These are phyloP conservation scores for Claviceps sorghi DNA, from an alignment of 2,329 filamentous ascomycete genomes.

Conservation along the genomic window DNA sequence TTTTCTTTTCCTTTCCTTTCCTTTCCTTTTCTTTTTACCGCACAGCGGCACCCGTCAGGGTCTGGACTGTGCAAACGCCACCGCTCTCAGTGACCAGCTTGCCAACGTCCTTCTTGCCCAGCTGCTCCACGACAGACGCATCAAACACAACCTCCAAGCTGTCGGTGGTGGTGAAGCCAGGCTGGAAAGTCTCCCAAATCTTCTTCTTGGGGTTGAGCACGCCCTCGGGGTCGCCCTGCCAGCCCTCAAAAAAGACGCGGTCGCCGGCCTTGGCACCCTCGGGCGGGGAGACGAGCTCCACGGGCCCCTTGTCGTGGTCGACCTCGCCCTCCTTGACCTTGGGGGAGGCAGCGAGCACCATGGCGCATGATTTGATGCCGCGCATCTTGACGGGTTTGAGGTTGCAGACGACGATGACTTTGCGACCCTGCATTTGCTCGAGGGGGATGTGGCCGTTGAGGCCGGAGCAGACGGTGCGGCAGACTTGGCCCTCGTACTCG, in stretches of 20 bases:
- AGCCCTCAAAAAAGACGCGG: slow-evolving; percentile 85
- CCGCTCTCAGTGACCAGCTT: slow-evolving; percentile 64
- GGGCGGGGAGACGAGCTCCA: slow-evolving; percentile 83
- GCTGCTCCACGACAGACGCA: slow-evolving; percentile 57
- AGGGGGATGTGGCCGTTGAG: slow-evolving; percentile 86
- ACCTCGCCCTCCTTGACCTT: slow-evolving; percentile 65
- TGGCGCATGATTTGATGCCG: slow-evolving; percentile 61
- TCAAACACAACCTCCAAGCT: slow-evolving; percentile 76
- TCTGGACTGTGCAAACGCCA: slow-evolving; percentile 71
- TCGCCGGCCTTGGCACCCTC: slow-evolving; percentile 68
- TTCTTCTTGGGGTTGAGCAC: slow-evolving; percentile 99
- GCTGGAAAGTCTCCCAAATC: slow-evolving; percentile 94
- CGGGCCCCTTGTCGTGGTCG: slow-evolving; percentile 73
- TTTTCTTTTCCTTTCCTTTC: not conserved
- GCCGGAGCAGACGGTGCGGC: slow-evolving; percentile 92
- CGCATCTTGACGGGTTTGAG: slow-evolving; percentile 99
- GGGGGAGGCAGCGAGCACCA: slow-evolving; percentile 95
- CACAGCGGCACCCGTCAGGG: slow-evolving; percentile 65
- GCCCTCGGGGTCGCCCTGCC: slow-evolving; percentile 82
- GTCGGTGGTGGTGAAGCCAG: slow-evolving; percentile 83
- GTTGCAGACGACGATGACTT: slow-evolving; percentile 92
- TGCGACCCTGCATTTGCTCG: slow-evolving; percentile 91
- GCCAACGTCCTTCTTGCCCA: slow-evolving; percentile 53
- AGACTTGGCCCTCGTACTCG: slow-evolving; percentile 81
- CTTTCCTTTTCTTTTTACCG: slow-evolving; percentile 33